Base-by-base conservation (phyloP, 257 asterid species). In the Solanum boliviense region DNA sequence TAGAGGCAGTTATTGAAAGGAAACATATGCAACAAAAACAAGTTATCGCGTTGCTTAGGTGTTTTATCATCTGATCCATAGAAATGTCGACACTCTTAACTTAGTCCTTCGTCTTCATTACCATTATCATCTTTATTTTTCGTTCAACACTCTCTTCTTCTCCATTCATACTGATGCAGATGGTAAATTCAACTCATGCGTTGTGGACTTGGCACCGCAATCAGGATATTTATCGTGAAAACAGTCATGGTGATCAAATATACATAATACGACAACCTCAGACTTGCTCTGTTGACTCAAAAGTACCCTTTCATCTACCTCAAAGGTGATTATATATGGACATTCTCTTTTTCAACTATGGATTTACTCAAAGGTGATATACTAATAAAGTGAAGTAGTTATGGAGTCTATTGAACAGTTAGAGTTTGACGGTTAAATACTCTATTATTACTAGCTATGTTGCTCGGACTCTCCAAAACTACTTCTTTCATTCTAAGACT, bases 191-290 rank as follows among this genome's bases (percentile, higher is more conserved):
- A 41, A 95, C 96, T 1, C 71, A 95, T 83, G 98, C 98, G 2
- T 89, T 97, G 16, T 97, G 98, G 99, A 97, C 98, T 34, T 97
- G 99, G 98, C 99, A 97, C 86, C 88, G 99, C 90, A 97, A 95
- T 88, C 98, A 95, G 88, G 98, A 93, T 32, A 91, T 92, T 39
- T 95, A 95, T 86, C 85, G 92, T 74, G 91, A 89, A 78, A 76
- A 93, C 89, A 92, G 90, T 89, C 88, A 84, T 6, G 99, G 98
- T 7, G 99, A 97, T 88, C 95, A 92, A 84, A 93, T 97, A 81
- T 97, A 94, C 94, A 91, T 97, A 58, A 94, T 95, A 12, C 88
- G 99, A 67, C 98, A 93, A 89, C 99, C 98, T 44, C 90, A 94
- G n/a, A 31, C 88, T 78, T 96, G 98, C 87, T 86, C 90, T 23